Conservation (phyloP, 2,329 filamentous ascomycete species). For the Fusarium pseudoanthophilum region DNA sequence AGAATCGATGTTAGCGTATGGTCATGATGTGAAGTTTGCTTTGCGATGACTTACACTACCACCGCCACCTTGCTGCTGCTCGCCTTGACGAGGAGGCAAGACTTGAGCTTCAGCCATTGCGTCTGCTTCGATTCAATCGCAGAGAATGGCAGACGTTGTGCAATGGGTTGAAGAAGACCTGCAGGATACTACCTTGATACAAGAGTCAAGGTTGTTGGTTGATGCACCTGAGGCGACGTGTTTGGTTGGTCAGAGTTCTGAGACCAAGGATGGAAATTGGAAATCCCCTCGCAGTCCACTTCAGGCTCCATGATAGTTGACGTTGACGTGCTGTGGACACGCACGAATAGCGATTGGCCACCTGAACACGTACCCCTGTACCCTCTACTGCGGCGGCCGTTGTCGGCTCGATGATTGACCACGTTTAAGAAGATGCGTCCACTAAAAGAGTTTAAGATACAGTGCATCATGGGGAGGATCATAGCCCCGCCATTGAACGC, state of each 20-base stretch:
- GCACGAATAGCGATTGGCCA: conserved; percentile 36
- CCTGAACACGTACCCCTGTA: conserved; percentile 13
- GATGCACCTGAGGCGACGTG: conserved; percentile 21
- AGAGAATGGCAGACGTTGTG: neutral
- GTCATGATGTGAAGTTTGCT: neutral
- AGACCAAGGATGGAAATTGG: neutral
- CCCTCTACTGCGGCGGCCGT: conserved; percentile 5
- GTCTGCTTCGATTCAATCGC: conserved; percentile 18
- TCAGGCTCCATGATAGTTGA: conserved; percentile 21
- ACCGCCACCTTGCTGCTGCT: conserved; percentile 41
- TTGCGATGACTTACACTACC: conserved; percentile 45
- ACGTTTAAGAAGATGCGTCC: conserved; percentile 18
- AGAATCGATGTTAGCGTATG: conserved; percentile 18
- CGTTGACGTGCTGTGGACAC: conserved; percentile 33
- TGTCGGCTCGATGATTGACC: conserved; percentile 27
- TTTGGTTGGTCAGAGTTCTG: conserved; percentile 24
- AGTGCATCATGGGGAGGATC: conserved; percentile 28
- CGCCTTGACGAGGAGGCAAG: conserved; percentile 39
- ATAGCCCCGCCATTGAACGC: conserved; percentile 11
- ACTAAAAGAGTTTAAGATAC: conserved; percentile 14
- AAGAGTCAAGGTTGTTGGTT: conserved; percentile 29
- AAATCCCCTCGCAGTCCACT: conserved; percentile 36
- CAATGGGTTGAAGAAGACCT: conserved; percentile 3
- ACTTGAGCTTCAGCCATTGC: conserved; percentile 45
- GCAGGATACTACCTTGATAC: conserved; percentile 17